These are phyloP conservation scores for Tritrichomonas foetus DNA, from an alignment of 208 protist genomes.

Conservation along the genomic window DNA sequence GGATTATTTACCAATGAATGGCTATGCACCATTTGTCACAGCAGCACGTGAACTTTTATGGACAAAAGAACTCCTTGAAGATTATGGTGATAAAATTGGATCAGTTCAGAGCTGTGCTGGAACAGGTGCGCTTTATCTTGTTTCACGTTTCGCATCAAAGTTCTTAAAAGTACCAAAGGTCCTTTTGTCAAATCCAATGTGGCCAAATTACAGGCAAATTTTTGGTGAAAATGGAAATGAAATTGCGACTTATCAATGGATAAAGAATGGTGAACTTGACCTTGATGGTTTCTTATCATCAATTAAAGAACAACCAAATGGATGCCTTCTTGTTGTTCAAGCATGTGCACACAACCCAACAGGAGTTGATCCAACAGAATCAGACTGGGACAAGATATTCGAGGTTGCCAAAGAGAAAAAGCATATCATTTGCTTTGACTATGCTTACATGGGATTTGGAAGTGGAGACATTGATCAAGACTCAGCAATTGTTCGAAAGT, in stretches of 20 bases:
- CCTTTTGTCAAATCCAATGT: slow-evolving; percentile 69
- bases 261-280: slow-evolving; percentile 66
- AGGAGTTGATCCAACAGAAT: slow-evolving; percentile 83
- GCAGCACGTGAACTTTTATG: slow-evolving; percentile 73
- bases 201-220: slow-evolving; percentile 63
- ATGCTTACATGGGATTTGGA: slow-evolving; percentile 80
- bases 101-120: slow-evolving; percentile 74
- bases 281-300: slow-evolving; percentile 72
- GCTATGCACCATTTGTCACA: slow-evolving; percentile 67
- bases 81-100: slow-evolving; percentile 61
- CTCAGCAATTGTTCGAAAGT: slow-evolving; percentile 49
- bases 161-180: slow-evolving; percentile 56
- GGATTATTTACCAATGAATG: slow-evolving; percentile 88
- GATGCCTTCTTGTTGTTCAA: slow-evolving; percentile 83
- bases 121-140: slow-evolving; percentile 72
- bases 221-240: slow-evolving; percentile 51
- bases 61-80: slow-evolving; percentile 61
- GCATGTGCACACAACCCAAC: slow-evolving; percentile 97
- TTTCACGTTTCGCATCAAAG: slow-evolving; percentile 63
- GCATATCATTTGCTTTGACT: slow-evolving; percentile 87
- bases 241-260: slow-evolving; percentile 70
- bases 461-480: slow-evolving; percentile 86
- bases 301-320: slow-evolving; percentile 61
- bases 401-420: slow-evolving; percentile 60
- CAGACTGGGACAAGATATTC: slow-evolving; percentile 84